Percentiles rank a stretch among this genome's conserved stretches.
phyloP scores from a whole-genome alignment of 202 grass and related monocot species.

The Miscanthus sacchariflorus region DNA sequence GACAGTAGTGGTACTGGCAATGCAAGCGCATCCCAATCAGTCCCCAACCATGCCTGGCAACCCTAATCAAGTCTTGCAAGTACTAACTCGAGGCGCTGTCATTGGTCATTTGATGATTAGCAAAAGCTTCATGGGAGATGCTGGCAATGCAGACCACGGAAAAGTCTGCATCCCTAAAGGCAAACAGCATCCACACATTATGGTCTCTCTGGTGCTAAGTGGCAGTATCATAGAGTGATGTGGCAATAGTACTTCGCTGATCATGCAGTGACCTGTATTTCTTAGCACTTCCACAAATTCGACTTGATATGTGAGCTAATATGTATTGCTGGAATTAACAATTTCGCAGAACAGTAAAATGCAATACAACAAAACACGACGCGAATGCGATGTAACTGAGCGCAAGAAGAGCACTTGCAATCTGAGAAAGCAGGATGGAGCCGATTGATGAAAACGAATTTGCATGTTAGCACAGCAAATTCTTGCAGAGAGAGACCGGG shows the following conservation, averaged over 20 bases:
- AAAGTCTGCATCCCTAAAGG: neutral
- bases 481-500: neutral
- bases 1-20: neutral
- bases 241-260: neutral
- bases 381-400: too few relatives aligned
- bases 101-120: neutral
- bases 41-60: conserved; percentile 12
- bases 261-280: neutral
- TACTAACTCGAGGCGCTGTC: neutral
- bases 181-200: conserved; percentile 1
- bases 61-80: neutral
- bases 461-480: neutral
- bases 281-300: too few relatives aligned
- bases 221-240: neutral
- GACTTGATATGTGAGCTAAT: neutral
- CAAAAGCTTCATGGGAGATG: neutral
- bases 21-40: neutral
- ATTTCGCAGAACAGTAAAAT: neutral
- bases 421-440: neutral
- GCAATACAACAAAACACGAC: too few relatives aligned
- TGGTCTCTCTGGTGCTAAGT: neutral
- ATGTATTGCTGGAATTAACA: neutral
- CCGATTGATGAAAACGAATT: neutral
- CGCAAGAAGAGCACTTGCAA: neutral
- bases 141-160: neutral